Evolutionary conservation across 2,329 filamentous ascomycete species (phyloP).

Genomic region (Colletotrichum incanum): DNA sequence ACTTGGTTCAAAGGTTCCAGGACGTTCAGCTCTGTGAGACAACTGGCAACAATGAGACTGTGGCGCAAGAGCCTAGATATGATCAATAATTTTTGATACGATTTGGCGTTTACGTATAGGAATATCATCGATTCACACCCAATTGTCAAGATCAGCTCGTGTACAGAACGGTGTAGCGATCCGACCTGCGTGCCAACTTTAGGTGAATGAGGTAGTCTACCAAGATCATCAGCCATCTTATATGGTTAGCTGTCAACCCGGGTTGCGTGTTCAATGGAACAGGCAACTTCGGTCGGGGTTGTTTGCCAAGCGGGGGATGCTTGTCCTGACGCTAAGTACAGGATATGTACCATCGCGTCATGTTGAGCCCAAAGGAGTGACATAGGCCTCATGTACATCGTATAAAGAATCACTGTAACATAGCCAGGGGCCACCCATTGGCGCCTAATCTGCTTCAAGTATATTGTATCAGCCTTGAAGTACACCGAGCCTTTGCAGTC

Average conservation of each 20-base stretch:
- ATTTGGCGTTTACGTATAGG: background rate
- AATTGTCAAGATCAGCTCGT: background rate
- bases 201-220: background rate
- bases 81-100: too few relatives aligned
- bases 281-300: too few relatives aligned
- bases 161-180: background rate
- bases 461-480: background rate
- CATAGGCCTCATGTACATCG: too few relatives aligned
- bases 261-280: too few relatives aligned
- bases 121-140: background rate
- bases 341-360: background rate
- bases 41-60: too few relatives aligned
- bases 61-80: background rate
- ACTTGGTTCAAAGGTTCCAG: constrained; percentile 46
- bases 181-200: background rate
- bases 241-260: too few relatives aligned
- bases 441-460: background rate
- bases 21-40: background rate
- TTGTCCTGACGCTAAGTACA: too few relatives aligned
- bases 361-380: background rate
- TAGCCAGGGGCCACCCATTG: background rate
- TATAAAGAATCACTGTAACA: background rate
- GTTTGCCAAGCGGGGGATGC: too few relatives aligned
- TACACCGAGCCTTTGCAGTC: background rate
- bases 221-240: too few relatives aligned